A percentile compares a stretch with the other conserved stretches of the same genome.
These are phyloP conservation scores for Pseudogymnoascus sp. DNA, from an alignment of 2,329 filamentous ascomycete species.

Conservation along the genomic window DNA sequence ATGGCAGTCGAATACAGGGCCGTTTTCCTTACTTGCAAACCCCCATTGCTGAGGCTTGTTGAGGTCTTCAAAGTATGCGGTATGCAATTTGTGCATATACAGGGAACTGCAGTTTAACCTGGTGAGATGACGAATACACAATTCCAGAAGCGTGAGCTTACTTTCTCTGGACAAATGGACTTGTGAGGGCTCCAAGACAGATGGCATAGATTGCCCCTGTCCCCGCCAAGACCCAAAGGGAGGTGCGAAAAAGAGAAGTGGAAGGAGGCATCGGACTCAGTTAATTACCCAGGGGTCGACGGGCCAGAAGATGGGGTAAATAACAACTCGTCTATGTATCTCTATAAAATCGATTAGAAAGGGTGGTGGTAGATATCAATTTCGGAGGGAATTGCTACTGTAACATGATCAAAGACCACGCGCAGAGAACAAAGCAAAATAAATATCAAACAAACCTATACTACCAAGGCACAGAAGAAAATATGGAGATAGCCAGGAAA, in stretches of 20 bases:
- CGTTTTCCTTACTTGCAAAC: constrained; percentile 59
- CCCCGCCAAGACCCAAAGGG: constrained; percentile 48
- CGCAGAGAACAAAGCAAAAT: neutral
- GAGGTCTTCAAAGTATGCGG: constrained; percentile 62
- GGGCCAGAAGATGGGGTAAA: neutral
- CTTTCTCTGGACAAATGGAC: constrained; percentile 71
- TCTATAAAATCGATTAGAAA: neutral
- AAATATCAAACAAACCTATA: neutral
- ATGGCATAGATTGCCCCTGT: constrained; percentile 57
- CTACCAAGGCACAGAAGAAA: neutral
- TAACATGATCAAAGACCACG: neutral
- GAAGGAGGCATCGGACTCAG: neutral
- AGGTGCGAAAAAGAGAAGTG: constrained; percentile 19
- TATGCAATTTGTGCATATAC: constrained; percentile 76
- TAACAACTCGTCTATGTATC: neutral
- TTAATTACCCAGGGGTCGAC: neutral
- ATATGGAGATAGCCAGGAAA: neutral
- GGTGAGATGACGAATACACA: neutral
- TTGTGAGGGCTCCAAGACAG: constrained; percentile 57
- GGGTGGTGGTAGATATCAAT: neutral
- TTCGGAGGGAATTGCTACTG: neutral
- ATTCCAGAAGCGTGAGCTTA: constrained; percentile 37
- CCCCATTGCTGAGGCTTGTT: constrained; percentile 75
- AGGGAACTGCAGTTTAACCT: constrained; percentile 44
- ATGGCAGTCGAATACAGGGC: neutral